Conservation (phyloP, 2,329 filamentous ascomycete species). For the Sclerotinia subarctica region DNA sequence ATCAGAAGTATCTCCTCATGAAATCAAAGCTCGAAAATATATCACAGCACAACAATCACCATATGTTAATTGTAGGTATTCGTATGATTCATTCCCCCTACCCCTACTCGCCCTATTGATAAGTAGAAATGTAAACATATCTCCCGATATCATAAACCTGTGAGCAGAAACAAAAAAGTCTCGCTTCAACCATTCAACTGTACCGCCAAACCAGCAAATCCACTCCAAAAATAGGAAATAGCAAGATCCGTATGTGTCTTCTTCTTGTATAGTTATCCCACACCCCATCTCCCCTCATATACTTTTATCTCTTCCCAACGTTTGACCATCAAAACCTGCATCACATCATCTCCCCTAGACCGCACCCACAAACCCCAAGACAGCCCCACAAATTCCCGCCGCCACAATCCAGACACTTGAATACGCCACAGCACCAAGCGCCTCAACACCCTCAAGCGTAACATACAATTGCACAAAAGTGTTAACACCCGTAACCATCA, state of each 20-base stretch:
- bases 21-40: neutral
- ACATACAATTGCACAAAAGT: slow-evolving; percentile 63
- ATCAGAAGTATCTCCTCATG: neutral
- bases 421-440: slow-evolving; percentile 68
- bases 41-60: neutral
- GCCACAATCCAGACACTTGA: slow-evolving; percentile 71
- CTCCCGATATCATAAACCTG: neutral
- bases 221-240: neutral
- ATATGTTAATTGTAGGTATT: neutral
- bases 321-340: slow-evolving; percentile 3
- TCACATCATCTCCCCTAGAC: slow-evolving; percentile 37
- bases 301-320: neutral
- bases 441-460: slow-evolving; percentile 67
- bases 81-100: neutral
- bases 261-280: neutral
- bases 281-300: slow-evolving; percentile 3
- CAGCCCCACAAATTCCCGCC: slow-evolving; percentile 56
- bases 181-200: neutral
- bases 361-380: slow-evolving; percentile 51
- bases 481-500: slow-evolving; percentile 54
- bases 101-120: neutral
- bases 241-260: neutral
- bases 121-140: neutral
- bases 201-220: neutral
- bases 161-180: neutral